A percentile compares a stretch with the other conserved stretches of the same genome.
Conservation (phyloP, 139 green algal species). For the Gonium pectorale region DNA sequence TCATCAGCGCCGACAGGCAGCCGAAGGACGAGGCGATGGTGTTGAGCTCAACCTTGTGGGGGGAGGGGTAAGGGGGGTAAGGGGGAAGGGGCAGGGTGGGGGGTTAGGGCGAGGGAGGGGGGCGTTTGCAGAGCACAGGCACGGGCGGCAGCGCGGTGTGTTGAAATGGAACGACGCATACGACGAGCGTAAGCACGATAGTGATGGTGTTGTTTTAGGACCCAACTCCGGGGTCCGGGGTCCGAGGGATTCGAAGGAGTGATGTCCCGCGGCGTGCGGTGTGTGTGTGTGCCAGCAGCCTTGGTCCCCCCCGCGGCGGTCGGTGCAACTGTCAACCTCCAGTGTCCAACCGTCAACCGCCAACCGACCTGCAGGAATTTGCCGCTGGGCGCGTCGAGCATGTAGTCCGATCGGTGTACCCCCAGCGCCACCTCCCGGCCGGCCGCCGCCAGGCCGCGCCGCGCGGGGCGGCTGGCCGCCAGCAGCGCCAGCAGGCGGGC, state of each 20-base stretch:
- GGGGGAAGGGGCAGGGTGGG: not conserved
- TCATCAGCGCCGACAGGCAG: slow-evolving; percentile 80
- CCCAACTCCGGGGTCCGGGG: no score
- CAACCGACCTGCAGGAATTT: slow-evolving; percentile 83
- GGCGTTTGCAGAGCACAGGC: no score
- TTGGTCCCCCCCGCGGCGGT: no score
- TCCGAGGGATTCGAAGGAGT: no score
- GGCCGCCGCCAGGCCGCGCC: slow-evolving; percentile 1
- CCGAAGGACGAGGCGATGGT: slow-evolving; percentile 97
- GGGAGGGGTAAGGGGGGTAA: not conserved
- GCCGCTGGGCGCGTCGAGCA: slow-evolving; percentile 91
- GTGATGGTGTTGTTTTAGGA: no score
- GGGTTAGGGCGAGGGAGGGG: not conserved
- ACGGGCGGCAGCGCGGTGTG: no score
- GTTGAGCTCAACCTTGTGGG: slow-evolving; percentile 95
- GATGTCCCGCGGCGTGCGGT: no score
- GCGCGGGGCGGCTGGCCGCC: not conserved
- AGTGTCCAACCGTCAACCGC: no score
- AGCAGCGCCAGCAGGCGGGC: slow-evolving; percentile 69
- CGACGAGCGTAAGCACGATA: no score
- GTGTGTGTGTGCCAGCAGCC: no score
- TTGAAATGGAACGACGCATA: no score
- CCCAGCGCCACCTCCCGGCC: slow-evolving; percentile 76
- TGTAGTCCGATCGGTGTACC: slow-evolving; percentile 96
- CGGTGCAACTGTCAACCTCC: no score